Base-by-base conservation (phyloP, 495 filamentous ascomycete genomes). In the Saxophila tyrrhenica region DNA sequence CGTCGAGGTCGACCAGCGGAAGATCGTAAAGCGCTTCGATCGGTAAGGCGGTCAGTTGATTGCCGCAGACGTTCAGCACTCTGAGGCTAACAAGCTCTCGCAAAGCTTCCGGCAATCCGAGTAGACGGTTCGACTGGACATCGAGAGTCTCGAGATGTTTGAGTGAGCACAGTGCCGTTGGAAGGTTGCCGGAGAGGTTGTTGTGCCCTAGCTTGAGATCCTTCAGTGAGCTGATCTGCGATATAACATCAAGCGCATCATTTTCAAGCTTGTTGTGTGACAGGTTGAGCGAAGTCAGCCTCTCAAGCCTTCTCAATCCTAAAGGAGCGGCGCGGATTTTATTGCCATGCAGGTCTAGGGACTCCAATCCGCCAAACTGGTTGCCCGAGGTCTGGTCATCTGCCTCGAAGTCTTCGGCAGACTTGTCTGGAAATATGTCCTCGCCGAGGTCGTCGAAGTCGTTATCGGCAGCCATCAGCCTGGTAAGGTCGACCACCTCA, bases 401-500 rank as follows among this genome's bases (percentile, higher is more conserved):
- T 32, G 73, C 75, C 16, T 77, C 73, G 17, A 58, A 23, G 11
- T 56, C 49, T 19, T 75, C 68, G 0, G 74, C 69, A 52, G 83
- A 78, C 22, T 77, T 69, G 57, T 94, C 87, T 0, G 89, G 89
- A 64, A 95, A 94, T 13, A 88, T 70, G 0, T 73, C 66, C 42
- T 91, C 86, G 17, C 77, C 71, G 24, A 99, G 75, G 32, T 75
- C 70, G 60, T 84, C 78, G 52, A 99, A 64, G 64, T 96, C 89
- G 64, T 99, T 97, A 64, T 96, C 90, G 13, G 92, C 90, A 29
- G 86, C 89, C 59, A 90, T 80, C 47, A 99, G 79, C 51, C 85
- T 82, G 9, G 83, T 82, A n/a, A 99, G 72, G 65, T 97, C 94
- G 15, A 99, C 89, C 51, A 84, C 84, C 69, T 97, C 91, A 25